Evolutionary conservation across 495 filamentous ascomycete genomes (phyloP), one percentile per base, ranked within the genome.

Genomic region (Thermothielavioides terrestris): DNA sequence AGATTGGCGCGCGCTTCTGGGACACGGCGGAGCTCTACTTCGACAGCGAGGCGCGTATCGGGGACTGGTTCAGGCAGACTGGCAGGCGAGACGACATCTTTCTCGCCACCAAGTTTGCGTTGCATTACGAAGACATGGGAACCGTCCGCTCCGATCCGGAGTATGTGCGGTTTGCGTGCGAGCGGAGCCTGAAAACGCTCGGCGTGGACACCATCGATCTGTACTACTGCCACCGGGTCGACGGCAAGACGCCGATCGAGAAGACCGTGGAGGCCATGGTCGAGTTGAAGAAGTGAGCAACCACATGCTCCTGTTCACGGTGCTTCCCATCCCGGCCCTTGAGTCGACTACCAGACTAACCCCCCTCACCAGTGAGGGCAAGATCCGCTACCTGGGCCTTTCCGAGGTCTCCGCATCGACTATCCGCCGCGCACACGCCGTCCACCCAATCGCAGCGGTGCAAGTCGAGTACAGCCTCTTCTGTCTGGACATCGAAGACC

Each of bases 21-120:
- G 89, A 91, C 60, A 85, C 54, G 26, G 85, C 83, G 53, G 83
- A 89, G 57, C 71, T 91, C 57, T 94, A 94, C 65, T 84, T 84
- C 38, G 74, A 89, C 71, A 77, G 73, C 21, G 70, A 86, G 4
- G 69, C 75, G 35, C 70, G 83, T 6, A 65, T 86, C 32, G 74
- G 79, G 35, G 65, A 70, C 35, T 87, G 86, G 68, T 85, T 87
- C 61, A 76, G 69, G 27, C 66, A 74, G 50, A 79, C 84, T 56
- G 83, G 82, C n/a, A 79, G 77, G 53, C 80, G 86, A 54, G 77
- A 78, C 14, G 73, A 79, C 14, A 83, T 86, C 6, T 73, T 84
- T 4, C 62, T 88, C 14, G 72, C 68, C 55, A 74, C 86, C 69
- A 88, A 88, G 62, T 81, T 81, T 32, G 81, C 74, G 25, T 22